These are phyloP conservation scores for Ceratobasidium sp. DNA, from an alignment of 1,284 basidiomycete species.

Conservation along the genomic window DNA sequence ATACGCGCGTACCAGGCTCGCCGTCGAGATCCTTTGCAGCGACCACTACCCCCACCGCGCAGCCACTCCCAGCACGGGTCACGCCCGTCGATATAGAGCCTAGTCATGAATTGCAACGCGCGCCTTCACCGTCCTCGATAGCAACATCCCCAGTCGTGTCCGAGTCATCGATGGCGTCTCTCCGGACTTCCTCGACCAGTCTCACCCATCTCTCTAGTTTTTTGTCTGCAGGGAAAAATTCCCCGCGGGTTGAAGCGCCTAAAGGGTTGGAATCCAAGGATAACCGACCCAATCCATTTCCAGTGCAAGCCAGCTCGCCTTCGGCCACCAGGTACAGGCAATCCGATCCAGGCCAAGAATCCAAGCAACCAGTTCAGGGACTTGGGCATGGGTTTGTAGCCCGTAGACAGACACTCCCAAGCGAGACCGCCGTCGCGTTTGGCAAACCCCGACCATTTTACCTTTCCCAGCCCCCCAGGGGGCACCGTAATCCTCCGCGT, in stretches of 20 bases:
- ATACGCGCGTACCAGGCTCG: slow-evolving; percentile 12
- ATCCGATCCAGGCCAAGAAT: slow-evolving; percentile 40
- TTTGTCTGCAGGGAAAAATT: slow-evolving; percentile 14
- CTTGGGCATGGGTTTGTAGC: slow-evolving; percentile 1
- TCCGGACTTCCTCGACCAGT: slow-evolving; percentile 18
- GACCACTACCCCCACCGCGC: slow-evolving; percentile 18
- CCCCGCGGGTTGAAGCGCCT: slow-evolving; percentile 2
- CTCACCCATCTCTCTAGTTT: slow-evolving; percentile 22
- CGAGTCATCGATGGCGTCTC: slow-evolving; percentile 15
- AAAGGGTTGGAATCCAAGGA: not conserved
- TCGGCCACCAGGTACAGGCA: slow-evolving; percentile 22
- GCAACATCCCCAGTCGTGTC: slow-evolving; percentile 20
- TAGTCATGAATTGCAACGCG: slow-evolving; percentile 12
- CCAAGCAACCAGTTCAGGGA: slow-evolving; percentile 13
- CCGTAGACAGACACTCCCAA: slow-evolving; percentile 37
- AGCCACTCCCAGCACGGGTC: slow-evolving; percentile 1
- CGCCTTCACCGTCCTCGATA: slow-evolving; percentile 28
- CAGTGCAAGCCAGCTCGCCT: slow-evolving; percentile 23
- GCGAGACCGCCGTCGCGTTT: slow-evolving; percentile 27
- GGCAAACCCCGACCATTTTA: slow-evolving; percentile 18
- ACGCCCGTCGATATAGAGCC: slow-evolving; percentile 2
- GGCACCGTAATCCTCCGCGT: slow-evolving; percentile 27
- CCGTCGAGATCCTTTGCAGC: slow-evolving; percentile 20
- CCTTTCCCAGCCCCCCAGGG: slow-evolving; percentile 33
- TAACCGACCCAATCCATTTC: slow-evolving; percentile 14